These are phyloP conservation scores for Discostella stelligeroides DNA, from an alignment of 108 stramenopile species.

Conservation along the genomic window DNA sequence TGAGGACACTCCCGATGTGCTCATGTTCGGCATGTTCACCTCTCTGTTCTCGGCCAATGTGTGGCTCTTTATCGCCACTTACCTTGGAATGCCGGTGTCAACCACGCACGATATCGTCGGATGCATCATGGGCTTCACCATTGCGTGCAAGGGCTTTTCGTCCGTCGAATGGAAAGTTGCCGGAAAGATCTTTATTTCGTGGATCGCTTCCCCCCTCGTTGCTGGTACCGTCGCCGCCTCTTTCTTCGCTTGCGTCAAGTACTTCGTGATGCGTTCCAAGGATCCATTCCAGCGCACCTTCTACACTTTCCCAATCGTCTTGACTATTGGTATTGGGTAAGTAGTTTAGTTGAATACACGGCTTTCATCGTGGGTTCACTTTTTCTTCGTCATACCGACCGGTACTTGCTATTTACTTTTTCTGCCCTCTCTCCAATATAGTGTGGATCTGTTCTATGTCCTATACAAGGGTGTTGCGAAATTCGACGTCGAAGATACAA, in stretches of 20 bases:
- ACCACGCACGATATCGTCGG: slow-evolving; percentile 73
- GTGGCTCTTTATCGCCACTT: slow-evolving; percentile 62
- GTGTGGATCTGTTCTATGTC: slow-evolving; percentile 9
- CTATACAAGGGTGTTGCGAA: slow-evolving; percentile 3
- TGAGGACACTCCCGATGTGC: slow-evolving; percentile 50
- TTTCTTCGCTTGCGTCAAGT: slow-evolving; percentile 39
- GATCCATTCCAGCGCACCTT: slow-evolving; percentile 52
- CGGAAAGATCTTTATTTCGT: slow-evolving; percentile 50
- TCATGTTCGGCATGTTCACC: slow-evolving; percentile 70
- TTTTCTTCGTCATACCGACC: too few species aligned
- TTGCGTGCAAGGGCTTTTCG: slow-evolving; percentile 48
- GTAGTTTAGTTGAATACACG: slow-evolving; percentile 59
- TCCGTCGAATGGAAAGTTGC: slow-evolving; percentile 51
- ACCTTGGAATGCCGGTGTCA: slow-evolving; percentile 65
- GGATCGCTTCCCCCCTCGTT: slow-evolving; percentile 63
- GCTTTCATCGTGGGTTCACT: too few species aligned
- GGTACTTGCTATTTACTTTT: slow-evolving; percentile 13
- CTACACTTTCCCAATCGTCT: slow-evolving; percentile 49
- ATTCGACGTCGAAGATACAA: slow-evolving; percentile 20
- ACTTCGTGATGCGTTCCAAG: slow-evolving; percentile 33
- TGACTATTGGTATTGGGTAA: slow-evolving; percentile 50
- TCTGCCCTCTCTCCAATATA: neutral
- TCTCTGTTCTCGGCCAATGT: slow-evolving; percentile 55
- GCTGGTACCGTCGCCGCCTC: slow-evolving; percentile 44
- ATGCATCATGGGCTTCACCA: slow-evolving; percentile 63